Percentiles rank a stretch among this genome's conserved stretches.
Evolutionary conservation across 257 asterid genomes (phyloP).

Genomic region (Lantana camara): DNA sequence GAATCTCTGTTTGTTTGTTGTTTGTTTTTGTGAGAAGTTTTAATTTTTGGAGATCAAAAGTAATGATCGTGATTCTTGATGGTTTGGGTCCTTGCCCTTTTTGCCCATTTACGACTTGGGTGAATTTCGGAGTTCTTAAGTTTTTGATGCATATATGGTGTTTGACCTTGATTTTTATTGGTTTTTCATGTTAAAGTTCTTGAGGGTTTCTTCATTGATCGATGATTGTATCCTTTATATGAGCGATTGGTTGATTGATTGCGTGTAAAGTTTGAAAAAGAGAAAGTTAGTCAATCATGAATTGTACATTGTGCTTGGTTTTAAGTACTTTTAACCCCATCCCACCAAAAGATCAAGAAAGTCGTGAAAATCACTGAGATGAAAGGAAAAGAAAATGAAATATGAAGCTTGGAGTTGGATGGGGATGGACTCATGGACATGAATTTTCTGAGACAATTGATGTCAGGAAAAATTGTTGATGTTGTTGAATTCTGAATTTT

Average conservation of each 20-base stretch:
- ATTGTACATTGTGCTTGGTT: background rate
- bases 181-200: background rate
- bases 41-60: background rate
- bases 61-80: background rate
- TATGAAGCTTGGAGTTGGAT: background rate
- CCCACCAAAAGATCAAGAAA: no score
- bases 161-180: background rate
- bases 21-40: background rate
- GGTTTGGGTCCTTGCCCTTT: background rate
- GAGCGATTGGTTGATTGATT: background rate
- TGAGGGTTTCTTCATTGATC: slow-evolving; percentile 15
- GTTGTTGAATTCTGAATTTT: background rate
- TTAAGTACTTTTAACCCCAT: no score
- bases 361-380: background rate
- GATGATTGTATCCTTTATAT: background rate
- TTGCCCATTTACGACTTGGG: background rate
- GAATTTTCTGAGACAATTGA: background rate
- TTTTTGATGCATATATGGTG: background rate
- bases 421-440: no score
- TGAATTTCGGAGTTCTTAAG: background rate
- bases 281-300: background rate
- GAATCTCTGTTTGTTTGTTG: background rate
- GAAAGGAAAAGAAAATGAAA: background rate
- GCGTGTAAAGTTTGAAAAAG: background rate
- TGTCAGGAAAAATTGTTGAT: background rate